Evolutionary conservation across 2,329 filamentous ascomycete genomes (phyloP).

Genomic region (Clarireedia monteithiana): DNA sequence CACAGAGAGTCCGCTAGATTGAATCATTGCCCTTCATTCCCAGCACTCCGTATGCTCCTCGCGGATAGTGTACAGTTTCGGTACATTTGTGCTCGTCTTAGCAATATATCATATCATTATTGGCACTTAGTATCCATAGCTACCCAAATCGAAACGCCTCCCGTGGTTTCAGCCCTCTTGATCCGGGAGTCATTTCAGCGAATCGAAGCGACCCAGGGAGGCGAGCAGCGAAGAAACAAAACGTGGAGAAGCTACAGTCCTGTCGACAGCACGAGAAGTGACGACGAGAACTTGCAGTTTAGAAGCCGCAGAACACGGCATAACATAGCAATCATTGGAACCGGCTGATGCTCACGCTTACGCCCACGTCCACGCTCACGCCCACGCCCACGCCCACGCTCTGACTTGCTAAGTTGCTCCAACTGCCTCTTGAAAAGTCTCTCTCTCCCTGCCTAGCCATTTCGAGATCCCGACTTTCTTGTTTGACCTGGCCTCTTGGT

Average conservation of each 20-base stretch:
- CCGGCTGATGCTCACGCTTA: constrained; percentile 5
- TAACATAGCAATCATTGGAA: constrained; percentile 1
- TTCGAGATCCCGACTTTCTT: background rate
- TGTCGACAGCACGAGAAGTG: too few relatives aligned
- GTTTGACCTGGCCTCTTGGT: background rate
- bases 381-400: background rate
- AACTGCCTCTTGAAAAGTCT: too few relatives aligned
- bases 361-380: background rate
- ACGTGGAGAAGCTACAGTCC: background rate
- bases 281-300: too few relatives aligned
- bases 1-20: background rate
- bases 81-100: background rate
- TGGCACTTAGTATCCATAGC: constrained; percentile 1
- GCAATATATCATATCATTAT: constrained; percentile 2
- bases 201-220: background rate
- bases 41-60: background rate
- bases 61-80: background rate
- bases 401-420: too few relatives aligned
- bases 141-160: constrained; percentile 1
- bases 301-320: background rate
- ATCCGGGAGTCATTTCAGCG: background rate
- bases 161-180: constrained; percentile 8
- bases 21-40: background rate
- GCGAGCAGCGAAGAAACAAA: background rate
- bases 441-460: background rate